Base-by-base conservation (phyloP, 108 stramenopile genomes). In the Skeletonema marinoi region DNA sequence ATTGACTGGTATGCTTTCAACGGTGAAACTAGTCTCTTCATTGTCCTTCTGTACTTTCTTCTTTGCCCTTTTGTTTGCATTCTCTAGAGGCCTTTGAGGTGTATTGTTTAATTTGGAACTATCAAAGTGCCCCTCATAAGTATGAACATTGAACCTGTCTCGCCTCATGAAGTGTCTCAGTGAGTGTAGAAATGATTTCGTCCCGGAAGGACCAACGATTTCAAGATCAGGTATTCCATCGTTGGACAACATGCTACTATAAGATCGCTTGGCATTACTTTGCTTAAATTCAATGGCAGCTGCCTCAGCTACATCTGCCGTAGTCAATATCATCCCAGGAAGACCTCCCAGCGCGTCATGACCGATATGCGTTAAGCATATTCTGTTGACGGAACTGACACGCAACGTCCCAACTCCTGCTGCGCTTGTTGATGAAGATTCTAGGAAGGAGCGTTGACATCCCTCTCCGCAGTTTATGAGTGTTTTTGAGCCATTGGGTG, bases 401-500 rank as follows among this genome's bases (percentile, higher is more conserved):
- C 86, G 86, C 36, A 85, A 59, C 13, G 74, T 13, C 6, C 81
- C 81, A 16, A 89, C 86, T 3, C 75, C 75, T 14, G 62, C 41
- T 32, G 65, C 61, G 12, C 65, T 30, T 12, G 67, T 60, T 6
- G 83, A 75, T 17, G 46, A 56, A 29, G 86, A 87, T 80, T 95
- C 93, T 39, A 95, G 82, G 77, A 92, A 95, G 16, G 90, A 80
- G 41, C 93, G 82, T 69, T 95, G 93, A 65, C 90, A 90, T 60
- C 93, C 93, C 70, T 92, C 91, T 9, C 93, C 93, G 72, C 91
- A 95, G 60, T 95, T 92, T 1, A 95, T 81, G 29, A 95, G 78
- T 3, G 85, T 91, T 79, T 90, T 92, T 44, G 78, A 82, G 21
- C 89, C 88, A 62, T 88, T 71, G 16, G 92, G 78, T 2, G 88